phyloP scores from a whole-genome alignment of 805 yeast species.

The Pichia phayaonensis region DNA sequence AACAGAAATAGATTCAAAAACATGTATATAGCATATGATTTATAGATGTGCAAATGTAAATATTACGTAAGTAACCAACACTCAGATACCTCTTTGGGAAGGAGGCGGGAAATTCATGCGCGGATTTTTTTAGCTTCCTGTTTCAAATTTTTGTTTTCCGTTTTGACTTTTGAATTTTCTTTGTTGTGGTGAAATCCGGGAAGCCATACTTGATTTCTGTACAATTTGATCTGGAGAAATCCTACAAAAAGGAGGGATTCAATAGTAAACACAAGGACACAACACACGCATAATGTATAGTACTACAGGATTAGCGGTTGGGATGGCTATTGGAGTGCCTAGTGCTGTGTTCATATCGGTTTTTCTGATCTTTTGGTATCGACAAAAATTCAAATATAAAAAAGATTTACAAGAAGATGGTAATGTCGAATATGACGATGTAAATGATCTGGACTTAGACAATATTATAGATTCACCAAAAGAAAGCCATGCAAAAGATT shows the following conservation, averaged over 20 bases:
- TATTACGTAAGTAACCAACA: not conserved
- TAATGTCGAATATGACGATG: slow-evolving; percentile 28
- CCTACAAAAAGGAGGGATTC: not conserved
- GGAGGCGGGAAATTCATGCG: not conserved
- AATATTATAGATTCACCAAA: slow-evolving; percentile 15
- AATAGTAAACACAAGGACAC: not conserved
- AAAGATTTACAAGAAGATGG: slow-evolving; percentile 31
- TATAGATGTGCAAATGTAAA: not conserved
- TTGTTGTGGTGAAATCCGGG: not conserved
- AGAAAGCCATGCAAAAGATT: not conserved
- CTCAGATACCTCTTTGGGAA: not conserved
- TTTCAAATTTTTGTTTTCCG: not conserved
- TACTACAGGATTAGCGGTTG: slow-evolving; percentile 35
- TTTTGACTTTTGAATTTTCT: not conserved
- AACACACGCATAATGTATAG: not conserved
- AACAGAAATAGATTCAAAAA: not conserved
- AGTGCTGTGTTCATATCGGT: slow-evolving; percentile 32
- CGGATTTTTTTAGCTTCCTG: not conserved
- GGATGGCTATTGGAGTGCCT: slow-evolving; percentile 48
- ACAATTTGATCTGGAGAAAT: not conserved
- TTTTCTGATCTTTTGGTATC: slow-evolving; percentile 30
- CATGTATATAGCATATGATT: not conserved
- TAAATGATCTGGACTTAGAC: slow-evolving; percentile 32
- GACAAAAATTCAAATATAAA: slow-evolving; percentile 31
- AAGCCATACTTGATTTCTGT: not conserved